Percentiles rank a stretch among this genome's conserved stretches.
These are phyloP conservation scores for Chaetomium fimeti DNA, from an alignment of 495 filamentous ascomycete genomes.

Conservation along the genomic window DNA sequence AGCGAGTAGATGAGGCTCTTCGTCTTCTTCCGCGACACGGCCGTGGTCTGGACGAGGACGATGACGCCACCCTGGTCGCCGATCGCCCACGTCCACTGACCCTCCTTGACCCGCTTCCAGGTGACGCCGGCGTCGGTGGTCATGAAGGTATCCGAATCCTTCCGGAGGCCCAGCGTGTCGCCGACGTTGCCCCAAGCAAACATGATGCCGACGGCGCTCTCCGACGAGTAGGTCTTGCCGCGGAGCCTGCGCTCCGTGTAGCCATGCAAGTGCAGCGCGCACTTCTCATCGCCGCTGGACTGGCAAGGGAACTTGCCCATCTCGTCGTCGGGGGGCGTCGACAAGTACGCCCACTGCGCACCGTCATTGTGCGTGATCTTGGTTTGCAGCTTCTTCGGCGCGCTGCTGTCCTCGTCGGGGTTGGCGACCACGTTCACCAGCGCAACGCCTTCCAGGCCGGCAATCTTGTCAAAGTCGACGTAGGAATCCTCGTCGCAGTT, in stretches of 20 bases:
- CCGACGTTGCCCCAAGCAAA: constrained; percentile 92
- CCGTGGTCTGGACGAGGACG: constrained; percentile 65
- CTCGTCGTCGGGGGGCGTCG: constrained; percentile 64
- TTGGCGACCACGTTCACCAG: constrained; percentile 85
- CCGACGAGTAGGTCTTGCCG: constrained; percentile 79
- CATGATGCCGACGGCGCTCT: constrained; percentile 87
- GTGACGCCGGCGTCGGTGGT: constrained; percentile 82
- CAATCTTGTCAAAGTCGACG: constrained; percentile 96
- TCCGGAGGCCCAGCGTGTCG: constrained; percentile 55
- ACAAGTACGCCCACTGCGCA: constrained; percentile 72
- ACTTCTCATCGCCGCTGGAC: constrained; percentile 57
- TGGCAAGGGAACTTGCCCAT: constrained; percentile 73
- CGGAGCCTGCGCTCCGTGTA: constrained; percentile 85
- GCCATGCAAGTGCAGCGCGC: constrained; percentile 87
- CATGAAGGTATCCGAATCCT: constrained; percentile 80
- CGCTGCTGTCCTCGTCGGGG: constrained; percentile 54
- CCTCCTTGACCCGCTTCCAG: constrained; percentile 83
- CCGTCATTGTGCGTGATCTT: constrained; percentile 97
- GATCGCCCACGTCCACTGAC: constrained; percentile 85
- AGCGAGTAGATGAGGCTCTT: constrained; percentile 71
- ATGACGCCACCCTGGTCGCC: constrained; percentile 92
- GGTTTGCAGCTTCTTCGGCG: constrained; percentile 76
- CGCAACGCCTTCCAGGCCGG: constrained; percentile 83
- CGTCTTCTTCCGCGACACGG: constrained; percentile 46
- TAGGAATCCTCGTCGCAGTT: constrained; percentile 73